These are phyloP conservation scores for Aspergillus cristatus DNA, from an alignment of 495 filamentous ascomycete species.

Conservation along the genomic window DNA sequence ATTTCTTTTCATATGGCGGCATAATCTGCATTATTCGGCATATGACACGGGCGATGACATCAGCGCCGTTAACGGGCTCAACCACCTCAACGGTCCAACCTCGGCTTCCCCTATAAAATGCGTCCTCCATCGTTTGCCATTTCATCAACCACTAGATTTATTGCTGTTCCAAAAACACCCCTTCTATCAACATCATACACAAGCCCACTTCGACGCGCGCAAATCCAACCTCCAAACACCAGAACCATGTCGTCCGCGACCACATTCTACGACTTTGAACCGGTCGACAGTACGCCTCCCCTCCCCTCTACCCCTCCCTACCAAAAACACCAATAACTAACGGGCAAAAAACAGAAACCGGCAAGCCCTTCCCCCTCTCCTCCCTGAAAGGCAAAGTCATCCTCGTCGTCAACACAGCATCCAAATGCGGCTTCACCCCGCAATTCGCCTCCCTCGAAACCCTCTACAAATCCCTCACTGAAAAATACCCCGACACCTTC, in stretches of 20 bases:
- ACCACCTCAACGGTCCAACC: background rate
- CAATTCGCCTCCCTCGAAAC: conserved; percentile 89
- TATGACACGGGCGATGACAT: no score
- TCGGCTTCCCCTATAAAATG: no score
- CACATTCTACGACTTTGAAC: conserved; percentile 84
- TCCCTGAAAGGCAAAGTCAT: conserved; percentile 81
- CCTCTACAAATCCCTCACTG: conserved; percentile 71
- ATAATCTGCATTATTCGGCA: no score
- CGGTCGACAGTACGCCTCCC: conserved; percentile 59
- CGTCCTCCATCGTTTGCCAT: no score
- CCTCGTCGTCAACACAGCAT: conserved; percentile 95
- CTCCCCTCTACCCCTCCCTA: background rate
- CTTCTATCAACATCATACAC: no score
- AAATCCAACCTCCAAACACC: no score
- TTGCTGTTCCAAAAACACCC: no score
- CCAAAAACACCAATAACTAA: conserved; percentile 8
- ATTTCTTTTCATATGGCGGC: no score
- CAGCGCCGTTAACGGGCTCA: no score
- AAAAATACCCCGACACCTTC: conserved; percentile 64
- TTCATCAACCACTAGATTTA: no score
- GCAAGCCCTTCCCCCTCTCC: conserved; percentile 56
- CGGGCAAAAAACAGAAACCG: conserved; percentile 54
- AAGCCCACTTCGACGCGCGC: no score
- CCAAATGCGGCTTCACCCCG: conserved; percentile 98
- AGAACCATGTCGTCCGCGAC: conserved; percentile 79